A percentile compares a stretch with the other conserved stretches of the same genome.
phyloP scores from a whole-genome alignment of 345 rosid species.

The Pistacia atlantica region DNA sequence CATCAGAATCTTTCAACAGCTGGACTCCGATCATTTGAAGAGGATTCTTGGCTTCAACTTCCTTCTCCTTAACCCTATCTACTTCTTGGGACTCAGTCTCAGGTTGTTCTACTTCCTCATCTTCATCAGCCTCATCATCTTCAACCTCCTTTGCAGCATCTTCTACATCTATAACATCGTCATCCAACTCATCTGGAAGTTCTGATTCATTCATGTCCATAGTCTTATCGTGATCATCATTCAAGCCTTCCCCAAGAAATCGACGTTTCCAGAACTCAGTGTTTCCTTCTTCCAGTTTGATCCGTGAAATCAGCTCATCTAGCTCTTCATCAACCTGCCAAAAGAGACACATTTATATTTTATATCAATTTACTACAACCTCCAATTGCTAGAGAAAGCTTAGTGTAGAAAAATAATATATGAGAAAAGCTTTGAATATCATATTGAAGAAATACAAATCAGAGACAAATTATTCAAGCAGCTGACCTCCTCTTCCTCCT shows the following conservation, averaged over 20 bases:
- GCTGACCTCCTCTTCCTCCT: conserved; percentile 89
- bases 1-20: conserved; percentile 80
- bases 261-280: conserved; percentile 97
- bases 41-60: conserved; percentile 77
- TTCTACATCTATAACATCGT: conserved; percentile 50
- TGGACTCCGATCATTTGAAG: conserved; percentile 97
- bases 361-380: not conserved
- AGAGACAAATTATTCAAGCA: conserved; percentile 12
- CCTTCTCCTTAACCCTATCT: conserved; percentile 70
- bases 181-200: conserved; percentile 55
- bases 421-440: not conserved
- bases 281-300: conserved; percentile 90
- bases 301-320: conserved; percentile 79
- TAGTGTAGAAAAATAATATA: not conserved
- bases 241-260: conserved; percentile 83
- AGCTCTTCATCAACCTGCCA: conserved; percentile 84
- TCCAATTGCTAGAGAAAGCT: not conserved
- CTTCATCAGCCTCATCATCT: conserved; percentile 63
- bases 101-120: conserved; percentile 62
- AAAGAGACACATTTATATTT: not conserved
- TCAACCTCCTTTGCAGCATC: conserved; percentile 55
- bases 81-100: conserved; percentile 68
- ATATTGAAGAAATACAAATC: not conserved
- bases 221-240: conserved; percentile 47
- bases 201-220: conserved; percentile 46